A percentile compares a stretch with the other conserved stretches of the same genome.
Conservation (phyloP, 2,329 filamentous ascomycete genomes). For the Aciculosporium take region DNA sequence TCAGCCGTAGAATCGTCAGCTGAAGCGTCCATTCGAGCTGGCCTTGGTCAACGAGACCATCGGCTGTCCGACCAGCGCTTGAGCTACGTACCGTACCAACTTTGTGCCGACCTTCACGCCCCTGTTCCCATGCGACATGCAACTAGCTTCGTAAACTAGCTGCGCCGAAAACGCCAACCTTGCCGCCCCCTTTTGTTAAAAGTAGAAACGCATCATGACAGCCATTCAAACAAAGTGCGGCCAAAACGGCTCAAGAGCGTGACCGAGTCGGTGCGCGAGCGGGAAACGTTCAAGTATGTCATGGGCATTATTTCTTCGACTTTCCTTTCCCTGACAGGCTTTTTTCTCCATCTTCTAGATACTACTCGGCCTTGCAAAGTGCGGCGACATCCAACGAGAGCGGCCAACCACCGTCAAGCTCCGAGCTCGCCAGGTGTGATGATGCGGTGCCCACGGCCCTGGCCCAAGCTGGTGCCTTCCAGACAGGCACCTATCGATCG, state of each 20-base stretch:
- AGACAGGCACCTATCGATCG: slow-evolving; percentile 27
- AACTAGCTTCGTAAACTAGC: background rate
- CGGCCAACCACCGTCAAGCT: slow-evolving; percentile 7
- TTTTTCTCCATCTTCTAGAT: background rate
- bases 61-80: background rate
- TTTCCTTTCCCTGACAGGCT: background rate
- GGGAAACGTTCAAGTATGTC: slow-evolving; percentile 7
- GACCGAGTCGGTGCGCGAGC: background rate
- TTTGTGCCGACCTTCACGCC: background rate
- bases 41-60: background rate
- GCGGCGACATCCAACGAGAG: background rate
- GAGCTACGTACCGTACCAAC: background rate
- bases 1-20: too few species aligned
- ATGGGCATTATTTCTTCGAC: background rate
- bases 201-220: background rate
- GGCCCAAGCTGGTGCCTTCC: slow-evolving; percentile 32
- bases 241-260: background rate
- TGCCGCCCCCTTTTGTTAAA: too few species aligned
- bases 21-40: too few species aligned
- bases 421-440: slow-evolving; percentile 14
- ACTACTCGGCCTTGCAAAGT: background rate
- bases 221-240: background rate
- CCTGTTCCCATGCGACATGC: background rate
- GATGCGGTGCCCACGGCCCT: slow-evolving; percentile 31
- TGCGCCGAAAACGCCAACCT: background rate